Base-by-base conservation (phyloP, 208 protist genomes). In the Lotmaria passim region DNA sequence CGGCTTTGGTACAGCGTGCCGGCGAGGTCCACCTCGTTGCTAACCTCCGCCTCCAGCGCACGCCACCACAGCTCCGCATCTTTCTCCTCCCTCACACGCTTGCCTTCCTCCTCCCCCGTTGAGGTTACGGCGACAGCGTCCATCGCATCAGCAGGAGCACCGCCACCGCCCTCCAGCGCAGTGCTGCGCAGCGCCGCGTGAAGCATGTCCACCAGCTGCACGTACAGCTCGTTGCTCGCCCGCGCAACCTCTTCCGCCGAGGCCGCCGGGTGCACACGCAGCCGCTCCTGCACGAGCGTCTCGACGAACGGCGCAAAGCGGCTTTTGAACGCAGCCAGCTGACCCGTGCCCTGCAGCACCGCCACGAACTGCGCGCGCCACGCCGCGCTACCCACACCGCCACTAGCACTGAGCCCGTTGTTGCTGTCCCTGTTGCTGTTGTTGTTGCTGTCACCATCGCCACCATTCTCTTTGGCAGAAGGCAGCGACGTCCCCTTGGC, bases 161-260 rank as follows among this genome's bases (percentile, higher is more conserved):
- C 28, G 30, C 30, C 51, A 14, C 58, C 31, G 26, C 38, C 61
- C n/a, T 47, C n/a, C 30, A 48, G 24, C 19, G 11, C 30, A 26
- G n/a, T n/a, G n/a, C 62, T 53, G 46, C 80, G 75, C 55, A 97
- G 69, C 5, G 73, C 82, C 58, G 52, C 36, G 78, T 97, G 92
- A 52, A 96, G 81, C 69, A 85, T 83, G 50, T 97, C 85, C 19
- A 94, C 77, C 28, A 97, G 78, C 60, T 92, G 93, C 11, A 96
- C 90, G 73, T 97, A 97, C 46, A 97, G 71, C 53, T 97, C 89
- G 77, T 94, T 97, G 70, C 78, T 87, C 50, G 94, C 53, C 50
- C 77, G 38, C 28, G 64, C 70, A 28, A 96, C 71, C 28, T 80
- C 81, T 59, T 79, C 70, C 8, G 28, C 30, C 12, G 83, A 53